Evolutionary conservation across 192 early-diverging fungal species (phyloP).

Genomic region (Entophlyctis luteolus): DNA sequence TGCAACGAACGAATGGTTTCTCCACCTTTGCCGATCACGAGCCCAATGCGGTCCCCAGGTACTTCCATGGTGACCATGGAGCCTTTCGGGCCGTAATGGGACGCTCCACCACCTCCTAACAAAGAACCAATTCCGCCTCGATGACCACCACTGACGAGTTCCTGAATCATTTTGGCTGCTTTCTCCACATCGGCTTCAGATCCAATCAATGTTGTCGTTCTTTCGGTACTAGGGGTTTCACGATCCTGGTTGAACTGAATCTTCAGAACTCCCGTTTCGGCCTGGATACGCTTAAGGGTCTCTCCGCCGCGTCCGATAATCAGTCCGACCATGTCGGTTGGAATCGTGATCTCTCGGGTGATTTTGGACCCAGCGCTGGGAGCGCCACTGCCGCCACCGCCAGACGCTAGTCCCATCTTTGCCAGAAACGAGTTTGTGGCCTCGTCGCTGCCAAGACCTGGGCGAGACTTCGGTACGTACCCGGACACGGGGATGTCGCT

Average conservation of each 20-base stretch:
- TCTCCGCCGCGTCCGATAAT: slow-evolving; percentile 79
- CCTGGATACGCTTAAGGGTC: slow-evolving; percentile 74
- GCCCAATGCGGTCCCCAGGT: slow-evolving; percentile 66
- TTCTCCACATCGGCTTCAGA: slow-evolving; percentile 60
- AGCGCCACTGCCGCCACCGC: neutral
- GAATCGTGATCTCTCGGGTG: slow-evolving; percentile 6
- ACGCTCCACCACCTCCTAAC: slow-evolving; percentile 32
- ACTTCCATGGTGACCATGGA: slow-evolving; percentile 56
- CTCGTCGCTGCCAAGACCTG: slow-evolving; percentile 14
- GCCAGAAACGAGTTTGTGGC: slow-evolving; percentile 16
- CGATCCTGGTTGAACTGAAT: slow-evolving; percentile 59
- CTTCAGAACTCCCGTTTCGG: slow-evolving; percentile 57
- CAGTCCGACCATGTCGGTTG: slow-evolving; percentile 48
- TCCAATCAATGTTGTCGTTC: slow-evolving; percentile 65
- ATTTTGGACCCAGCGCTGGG: too few species aligned
- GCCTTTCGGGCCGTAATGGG: slow-evolving; percentile 35
- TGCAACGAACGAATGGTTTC: slow-evolving; percentile 78
- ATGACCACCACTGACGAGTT: slow-evolving; percentile 55
- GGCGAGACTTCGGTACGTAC: neutral
- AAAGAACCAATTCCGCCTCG: slow-evolving; percentile 13
- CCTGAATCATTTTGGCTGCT: slow-evolving; percentile 71
- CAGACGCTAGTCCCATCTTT: slow-evolving; percentile 6
- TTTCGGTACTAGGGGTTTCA: neutral
- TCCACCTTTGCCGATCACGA: slow-evolving; percentile 73
- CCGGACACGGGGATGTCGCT: slow-evolving; percentile 2